Evolutionary conservation across 2,329 filamentous ascomycete species (phyloP), one percentile per base, ranked within the genome.

Genomic region (Fusarium nelsonii): DNA sequence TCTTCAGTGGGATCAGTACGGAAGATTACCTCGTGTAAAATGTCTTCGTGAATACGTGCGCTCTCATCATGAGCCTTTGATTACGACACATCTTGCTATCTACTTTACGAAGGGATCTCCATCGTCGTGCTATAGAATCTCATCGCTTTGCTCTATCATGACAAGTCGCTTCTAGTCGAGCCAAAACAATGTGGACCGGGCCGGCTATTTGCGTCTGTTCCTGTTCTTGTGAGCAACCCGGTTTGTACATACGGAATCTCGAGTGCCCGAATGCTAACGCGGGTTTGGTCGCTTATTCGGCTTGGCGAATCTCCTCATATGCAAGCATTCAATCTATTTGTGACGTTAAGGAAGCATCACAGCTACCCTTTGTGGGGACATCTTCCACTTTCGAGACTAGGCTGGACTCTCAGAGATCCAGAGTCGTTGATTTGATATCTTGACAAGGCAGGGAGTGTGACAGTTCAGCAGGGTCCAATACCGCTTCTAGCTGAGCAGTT

Each of bases 81-180:
- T 46, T 33, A 56, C 34, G 15, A 44, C 18, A 34, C 10, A 16
- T 62, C 20, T 34, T 34, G 23, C 15, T 32, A 18, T 34, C 16
- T 49, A 16, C 15, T 33, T 20, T 49, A 14, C 18, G 32, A 46
- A 10, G 8, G n/a, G 44, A 30, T 43, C 32, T 18, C 44, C 37
- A 45, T 50, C 51, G 34, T 56, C 20, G 16, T 65, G 41, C 41
- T 54, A 45, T 45, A 30, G 23, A 33, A 54, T 46, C 36, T 49
- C 51, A 40, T 41, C 39, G 48, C 48, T 43, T 64, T 46, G 41
- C 50, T 50, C 28, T 30, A 20, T 41, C 58, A 34, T 39, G 49
- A 54, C 53, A 59, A 58, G 49, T 63, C 52, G 54, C 52, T 51
- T 68, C 53, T 23, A 44, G 26, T 32, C 53, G 53, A 60, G 51